phyloP scores from a whole-genome alignment of 371 early-diverging fungal genomes.

The Aphelidium insulamus region DNA sequence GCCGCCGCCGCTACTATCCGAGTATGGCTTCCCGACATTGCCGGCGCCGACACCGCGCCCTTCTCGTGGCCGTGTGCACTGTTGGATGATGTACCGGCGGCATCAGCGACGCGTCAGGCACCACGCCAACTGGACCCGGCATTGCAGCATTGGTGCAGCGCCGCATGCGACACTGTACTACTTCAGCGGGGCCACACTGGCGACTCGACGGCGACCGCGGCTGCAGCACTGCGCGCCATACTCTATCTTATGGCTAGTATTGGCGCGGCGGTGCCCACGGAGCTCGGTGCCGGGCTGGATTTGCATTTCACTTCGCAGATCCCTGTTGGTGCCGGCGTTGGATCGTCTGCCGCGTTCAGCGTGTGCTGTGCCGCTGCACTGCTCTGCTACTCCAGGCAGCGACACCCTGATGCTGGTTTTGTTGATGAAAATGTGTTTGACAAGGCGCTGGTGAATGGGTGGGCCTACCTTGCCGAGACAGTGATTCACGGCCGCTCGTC shows the following conservation, averaged over 20 bases:
- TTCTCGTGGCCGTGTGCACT: no score
- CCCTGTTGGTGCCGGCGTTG: constrained; percentile 89
- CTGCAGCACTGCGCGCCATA: constrained; percentile 19
- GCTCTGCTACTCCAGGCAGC: constrained; percentile 11
- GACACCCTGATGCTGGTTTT: constrained; percentile 14
- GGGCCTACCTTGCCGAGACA: constrained; percentile 75
- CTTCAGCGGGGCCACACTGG: no score
- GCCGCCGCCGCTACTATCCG: no score
- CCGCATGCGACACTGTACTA: no score
- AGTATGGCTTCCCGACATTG: no score
- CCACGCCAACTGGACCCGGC: no score
- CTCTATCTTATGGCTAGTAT: constrained; percentile 16
- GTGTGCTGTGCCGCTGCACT: constrained; percentile 56
- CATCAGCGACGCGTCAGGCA: no score
- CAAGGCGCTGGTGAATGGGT: constrained; percentile 37
- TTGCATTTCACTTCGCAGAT: no score
- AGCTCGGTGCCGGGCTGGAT: constrained; percentile 5
- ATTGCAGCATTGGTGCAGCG: no score
- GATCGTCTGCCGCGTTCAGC: constrained; percentile 81
- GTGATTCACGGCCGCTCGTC: constrained; percentile 89
- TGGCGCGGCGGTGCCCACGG: neutral
- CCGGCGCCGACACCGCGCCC: no score
- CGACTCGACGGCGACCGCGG: constrained; percentile 17
- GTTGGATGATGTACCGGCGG: no score
- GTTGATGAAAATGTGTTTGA: constrained; percentile 5